phyloP scores from a whole-genome alignment of 208 protist species.

The Novymonas esmeraldas region DNA sequence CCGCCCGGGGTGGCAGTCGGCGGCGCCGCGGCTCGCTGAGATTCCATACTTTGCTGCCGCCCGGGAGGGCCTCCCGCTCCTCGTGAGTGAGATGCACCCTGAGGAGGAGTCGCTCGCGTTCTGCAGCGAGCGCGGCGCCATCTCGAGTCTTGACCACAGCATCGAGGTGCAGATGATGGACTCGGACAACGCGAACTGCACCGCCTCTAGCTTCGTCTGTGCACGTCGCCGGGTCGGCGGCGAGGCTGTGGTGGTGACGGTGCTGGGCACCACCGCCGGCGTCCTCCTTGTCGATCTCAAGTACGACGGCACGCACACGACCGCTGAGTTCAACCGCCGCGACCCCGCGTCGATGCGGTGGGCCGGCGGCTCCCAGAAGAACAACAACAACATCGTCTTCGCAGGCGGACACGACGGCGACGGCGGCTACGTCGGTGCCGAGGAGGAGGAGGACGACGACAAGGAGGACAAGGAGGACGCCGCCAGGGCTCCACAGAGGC shows the following conservation, averaged over 20 bases:
- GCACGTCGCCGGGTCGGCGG: conserved; percentile 41
- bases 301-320: conserved; percentile 57
- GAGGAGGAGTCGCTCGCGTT: conserved; percentile 77
- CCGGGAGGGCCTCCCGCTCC: conserved; percentile 62
- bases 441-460: conserved; percentile 1
- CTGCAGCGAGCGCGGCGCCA: conserved; percentile 73
- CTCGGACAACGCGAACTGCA: conserved; percentile 31
- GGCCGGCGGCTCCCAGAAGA: conserved; percentile 21
- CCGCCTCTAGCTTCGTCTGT: conserved; percentile 68
- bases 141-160: conserved; percentile 82
- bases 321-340: conserved; percentile 51
- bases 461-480: neutral
- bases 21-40: conserved; percentile 56
- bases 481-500: conserved; percentile 2
- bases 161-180: conserved; percentile 76
- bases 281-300: conserved; percentile 67
- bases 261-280: conserved; percentile 61
- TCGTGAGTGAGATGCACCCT: conserved; percentile 72
- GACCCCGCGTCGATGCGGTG: conserved; percentile 26
- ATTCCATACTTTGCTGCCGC: conserved; percentile 68
- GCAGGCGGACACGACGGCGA: neutral
- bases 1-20: conserved; percentile 46
- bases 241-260: conserved; percentile 45
- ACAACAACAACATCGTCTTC: too few relatives aligned
- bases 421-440: too few relatives aligned